A percentile compares a stretch with the other conserved stretches of the same genome.
phyloP scores from a whole-genome alignment of 1,284 basidiomycete species.

The Kalmanozyma brasiliensis region DNA sequence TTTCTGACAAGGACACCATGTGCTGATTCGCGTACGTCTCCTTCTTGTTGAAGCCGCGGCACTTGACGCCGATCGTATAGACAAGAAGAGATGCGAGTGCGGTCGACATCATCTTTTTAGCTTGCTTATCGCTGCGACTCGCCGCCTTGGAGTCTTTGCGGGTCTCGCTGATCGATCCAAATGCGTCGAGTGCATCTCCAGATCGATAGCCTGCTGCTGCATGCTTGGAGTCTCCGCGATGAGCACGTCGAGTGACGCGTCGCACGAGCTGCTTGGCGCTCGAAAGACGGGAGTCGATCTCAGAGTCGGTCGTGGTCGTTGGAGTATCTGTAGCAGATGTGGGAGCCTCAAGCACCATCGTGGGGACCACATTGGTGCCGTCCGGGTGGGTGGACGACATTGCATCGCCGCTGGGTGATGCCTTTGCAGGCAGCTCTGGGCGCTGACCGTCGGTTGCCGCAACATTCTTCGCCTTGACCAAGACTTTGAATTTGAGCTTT shows the following conservation, averaged over 20 bases:
- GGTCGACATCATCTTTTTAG: constrained; percentile 74
- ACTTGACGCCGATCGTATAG: constrained; percentile 96
- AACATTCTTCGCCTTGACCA: constrained; percentile 76
- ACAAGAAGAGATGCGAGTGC: constrained; percentile 82
- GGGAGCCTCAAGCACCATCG: constrained; percentile 19
- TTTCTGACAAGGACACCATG: constrained; percentile 92
- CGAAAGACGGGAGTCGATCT: constrained; percentile 40
- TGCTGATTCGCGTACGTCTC: constrained; percentile 87
- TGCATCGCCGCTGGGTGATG: neutral
- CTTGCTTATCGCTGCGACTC: constrained; percentile 14
- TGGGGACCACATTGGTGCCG: constrained; percentile 13
- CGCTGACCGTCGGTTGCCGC: constrained; percentile 17
- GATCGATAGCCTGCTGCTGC: constrained; percentile 8
- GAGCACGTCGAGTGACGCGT: constrained; percentile 29
- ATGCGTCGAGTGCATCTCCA: constrained; percentile 5
- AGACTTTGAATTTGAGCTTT: constrained; percentile 79
- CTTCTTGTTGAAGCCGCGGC: constrained; percentile 89
- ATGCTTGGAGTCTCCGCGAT: constrained; percentile 3
- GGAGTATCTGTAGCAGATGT: constrained; percentile 35
- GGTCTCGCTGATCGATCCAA: neutral
- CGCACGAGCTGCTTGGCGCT: constrained; percentile 54
- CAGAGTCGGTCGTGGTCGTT: constrained; percentile 42
- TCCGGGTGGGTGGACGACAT: neutral
- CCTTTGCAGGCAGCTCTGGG: constrained; percentile 6
- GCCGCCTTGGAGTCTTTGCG: neutral